Base-by-base conservation (phyloP, 352 stramenopile species). In the Nothophytophthora sp. region DNA sequence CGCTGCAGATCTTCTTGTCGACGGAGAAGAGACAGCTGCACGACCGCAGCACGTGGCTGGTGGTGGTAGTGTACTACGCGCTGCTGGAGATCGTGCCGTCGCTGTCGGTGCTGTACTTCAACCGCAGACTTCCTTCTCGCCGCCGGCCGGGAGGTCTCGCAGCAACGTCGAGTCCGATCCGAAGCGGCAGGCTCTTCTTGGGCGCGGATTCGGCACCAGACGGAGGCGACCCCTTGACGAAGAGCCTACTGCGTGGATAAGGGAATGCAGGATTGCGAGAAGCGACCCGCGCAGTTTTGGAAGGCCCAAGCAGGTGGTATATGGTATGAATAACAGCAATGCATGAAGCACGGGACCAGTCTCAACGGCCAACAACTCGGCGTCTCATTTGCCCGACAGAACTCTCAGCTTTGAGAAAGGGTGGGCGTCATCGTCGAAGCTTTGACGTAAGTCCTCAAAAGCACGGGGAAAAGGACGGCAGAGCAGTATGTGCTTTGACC, bases 101-200 rank as follows among this genome's bases (percentile, higher is more conserved):
- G 2, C 50, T 92, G 38, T 84, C 80, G 22, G 78, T 94, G 16
- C 37, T 95, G 28, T 93, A 90, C 48, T 95, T 94, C 54, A 92
- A 94, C 53, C 83, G 83, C 0, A 80, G 82, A 10, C 62, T 95
- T 16, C 86, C 86, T 28, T 61, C 72, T 15, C 67, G 64, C 8
- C 66, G 70, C 19, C 61, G 66, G 24, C 48, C 42, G 24, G 57
- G 63, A 23, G 52, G 68, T 28, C 40, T 60, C 3, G 48, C 53
- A 11, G 67, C 63, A 16, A 80, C 69, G 15, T 60, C 61, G 11
- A 71, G 60, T 15, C 73, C 76, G 3, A 82, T 87, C 53, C 53
- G 56, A 23, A 63, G 56, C 18, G 60, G 63, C 1, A 39, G 60
- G 29, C 50, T 90, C 6, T 86, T 88, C 50, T 81, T 76, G 39